These are phyloP conservation scores for Penicillium manginii DNA, from an alignment of 495 filamentous ascomycete species.

Conservation along the genomic window DNA sequence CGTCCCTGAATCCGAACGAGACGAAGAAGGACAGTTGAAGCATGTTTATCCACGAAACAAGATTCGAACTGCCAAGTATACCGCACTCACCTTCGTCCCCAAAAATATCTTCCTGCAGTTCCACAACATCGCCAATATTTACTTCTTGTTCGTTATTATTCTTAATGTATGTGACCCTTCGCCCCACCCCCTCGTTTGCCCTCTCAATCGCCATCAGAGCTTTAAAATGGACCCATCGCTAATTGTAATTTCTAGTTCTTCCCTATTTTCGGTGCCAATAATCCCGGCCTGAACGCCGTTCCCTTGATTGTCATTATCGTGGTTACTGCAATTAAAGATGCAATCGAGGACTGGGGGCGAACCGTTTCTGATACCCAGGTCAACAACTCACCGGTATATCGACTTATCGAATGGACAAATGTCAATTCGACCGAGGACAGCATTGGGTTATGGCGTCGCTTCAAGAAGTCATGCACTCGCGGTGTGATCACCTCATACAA, in stretches of 20 bases:
- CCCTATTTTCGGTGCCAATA: slow-evolving; percentile 89
- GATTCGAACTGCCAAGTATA: slow-evolving; percentile 97
- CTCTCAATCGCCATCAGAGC: too few relatives aligned
- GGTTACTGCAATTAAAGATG: slow-evolving; percentile 92
- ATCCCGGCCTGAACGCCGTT: slow-evolving; percentile 87
- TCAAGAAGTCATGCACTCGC: slow-evolving; percentile 88
- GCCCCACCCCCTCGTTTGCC: neutral
- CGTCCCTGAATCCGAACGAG: slow-evolving; percentile 74
- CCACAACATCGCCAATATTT: slow-evolving; percentile 98
- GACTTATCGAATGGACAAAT: slow-evolving; percentile 85
- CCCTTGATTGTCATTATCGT: slow-evolving; percentile 94
- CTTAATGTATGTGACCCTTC: slow-evolving; percentile 69
- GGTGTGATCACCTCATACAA: slow-evolving; percentile 61
- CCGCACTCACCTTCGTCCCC: slow-evolving; percentile 91
- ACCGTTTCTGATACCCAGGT: slow-evolving; percentile 91
- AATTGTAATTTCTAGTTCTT: slow-evolving; percentile 69
- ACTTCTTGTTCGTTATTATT: slow-evolving; percentile 96
- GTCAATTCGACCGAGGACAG: slow-evolving; percentile 90
- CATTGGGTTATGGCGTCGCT: slow-evolving; percentile 80
- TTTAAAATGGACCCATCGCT: neutral
- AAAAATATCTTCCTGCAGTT: slow-evolving; percentile 98
- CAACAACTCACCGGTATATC: slow-evolving; percentile 95
- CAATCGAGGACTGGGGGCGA: slow-evolving; percentile 95
- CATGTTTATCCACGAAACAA: slow-evolving; percentile 86
- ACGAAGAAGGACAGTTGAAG: slow-evolving; percentile 78